phyloP scores from a whole-genome alignment of 1,139 yeast species.

The Diutina sp. region DNA sequence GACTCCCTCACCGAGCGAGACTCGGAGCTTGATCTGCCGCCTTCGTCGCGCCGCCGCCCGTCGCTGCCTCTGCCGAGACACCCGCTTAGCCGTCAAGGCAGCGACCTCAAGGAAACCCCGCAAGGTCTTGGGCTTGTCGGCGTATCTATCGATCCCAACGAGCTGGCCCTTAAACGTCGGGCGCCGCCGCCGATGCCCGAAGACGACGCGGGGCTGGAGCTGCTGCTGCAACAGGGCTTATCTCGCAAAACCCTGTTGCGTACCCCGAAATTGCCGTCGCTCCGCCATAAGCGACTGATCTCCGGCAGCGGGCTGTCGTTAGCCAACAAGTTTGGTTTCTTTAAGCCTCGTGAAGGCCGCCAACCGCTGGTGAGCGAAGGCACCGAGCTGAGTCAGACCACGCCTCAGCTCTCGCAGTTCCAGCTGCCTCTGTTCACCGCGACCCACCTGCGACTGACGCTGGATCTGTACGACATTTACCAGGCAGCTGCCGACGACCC shows the following conservation, averaged over 20 bases:
- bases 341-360: slow-evolving; percentile 27
- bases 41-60: not conserved
- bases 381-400: not conserved
- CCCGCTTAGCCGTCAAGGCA: slow-evolving; percentile 8
- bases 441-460: not conserved
- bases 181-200: slow-evolving; percentile 16
- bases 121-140: slow-evolving; percentile 32
- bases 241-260: slow-evolving; percentile 13
- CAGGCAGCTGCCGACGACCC: not conserved
- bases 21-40: not conserved
- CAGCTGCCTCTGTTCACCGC: not conserved
- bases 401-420: not conserved
- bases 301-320: slow-evolving; percentile 22
- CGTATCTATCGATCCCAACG: slow-evolving; percentile 8
- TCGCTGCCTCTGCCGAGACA: slow-evolving; percentile 9
- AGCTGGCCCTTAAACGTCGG: slow-evolving; percentile 21
- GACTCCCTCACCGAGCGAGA: not conserved
- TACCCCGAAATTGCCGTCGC: slow-evolving; percentile 18
- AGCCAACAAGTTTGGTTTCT: slow-evolving; percentile 20
- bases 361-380: slow-evolving; percentile 10
- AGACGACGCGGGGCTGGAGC: not conserved
- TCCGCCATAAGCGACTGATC: slow-evolving; percentile 29
- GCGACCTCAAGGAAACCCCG: slow-evolving; percentile 10
- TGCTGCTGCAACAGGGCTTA: slow-evolving; percentile 11
- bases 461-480: not conserved